Conservation (phyloP, 306 rosid species). For the Ceratonia siliqua region DNA sequence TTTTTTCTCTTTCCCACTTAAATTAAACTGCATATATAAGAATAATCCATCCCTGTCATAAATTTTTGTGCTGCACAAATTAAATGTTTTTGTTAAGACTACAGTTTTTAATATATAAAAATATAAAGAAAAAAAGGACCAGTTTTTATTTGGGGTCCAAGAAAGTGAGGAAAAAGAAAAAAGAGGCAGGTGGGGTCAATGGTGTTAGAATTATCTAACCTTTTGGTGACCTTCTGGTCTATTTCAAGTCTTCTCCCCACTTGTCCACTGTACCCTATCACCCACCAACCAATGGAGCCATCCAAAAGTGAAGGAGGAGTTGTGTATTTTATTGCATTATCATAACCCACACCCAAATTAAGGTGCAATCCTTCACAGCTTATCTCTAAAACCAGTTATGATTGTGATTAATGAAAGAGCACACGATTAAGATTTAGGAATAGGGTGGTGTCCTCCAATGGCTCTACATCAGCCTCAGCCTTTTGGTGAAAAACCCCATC, state of each 20-base stretch:
- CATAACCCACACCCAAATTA: not conserved
- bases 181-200: not conserved
- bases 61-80: no score
- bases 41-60: no score
- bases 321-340: not conserved
- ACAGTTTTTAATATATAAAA: no score
- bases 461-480: not conserved
- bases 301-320: slow-evolving; percentile 24
- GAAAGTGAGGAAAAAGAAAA: not conserved
- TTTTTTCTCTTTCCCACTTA: not conserved
- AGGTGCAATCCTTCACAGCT: slow-evolving; percentile 24
- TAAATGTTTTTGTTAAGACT: no score
- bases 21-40: no score
- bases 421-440: not conserved
- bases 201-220: not conserved
- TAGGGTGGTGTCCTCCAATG: not conserved
- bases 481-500: not conserved
- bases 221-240: not conserved
- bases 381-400: not conserved
- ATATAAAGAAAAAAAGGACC: no score
- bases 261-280: not conserved
- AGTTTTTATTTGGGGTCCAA: no score
- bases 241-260: slow-evolving; percentile 2
- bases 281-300: not conserved
- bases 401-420: slow-evolving; percentile 11